Base-by-base conservation (phyloP, 1,284 basidiomycete genomes). In the Pholiota adiposa region DNA sequence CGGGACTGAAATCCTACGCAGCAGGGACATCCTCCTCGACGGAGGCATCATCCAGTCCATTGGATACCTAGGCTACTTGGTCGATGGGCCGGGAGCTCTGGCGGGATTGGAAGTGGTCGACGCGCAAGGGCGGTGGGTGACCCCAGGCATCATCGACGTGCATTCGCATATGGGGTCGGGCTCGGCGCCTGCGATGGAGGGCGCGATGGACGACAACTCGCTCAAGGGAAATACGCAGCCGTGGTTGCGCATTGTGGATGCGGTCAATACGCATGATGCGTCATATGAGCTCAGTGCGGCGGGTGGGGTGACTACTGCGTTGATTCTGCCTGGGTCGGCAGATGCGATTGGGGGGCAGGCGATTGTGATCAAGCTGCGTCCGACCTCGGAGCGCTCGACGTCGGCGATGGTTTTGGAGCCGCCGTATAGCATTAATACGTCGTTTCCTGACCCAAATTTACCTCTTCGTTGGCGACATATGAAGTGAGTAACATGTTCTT, bases 101-200 rank as follows among this genome's bases (percentile, higher is more conserved):
- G 36, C 67, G 7, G 69, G 76, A 12, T 67, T 83, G 27, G 67
- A 74, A 9, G 75, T 83, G 25, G 63, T 83, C 14, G 80, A 86
- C 63, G 82, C 75, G 3, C 70, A 77, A 33, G 79, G 78, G 27
- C 76, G 80, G 36, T 86, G 83, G 83, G 72, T 85, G 1, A 84
- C 84, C 0, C 80, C 82, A 23, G 83, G 83, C 14, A 82, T 90
- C 53, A 82, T 92, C 31, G 89, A 92, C 69, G 77, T 92, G 63
- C 91, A 95, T 72, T 90, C 89, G 1, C 93, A 94, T 67, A 70
- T 92, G 23, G 92, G 89, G 6, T 77, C 73, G 54, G 65, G 54
- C 4, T 54, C 77, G 27, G 74, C 74, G 3, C 78, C 79, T 12
- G 63, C 49, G 5, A 65, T 80, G 9, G 54, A 64, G 6, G 88